Evolutionary conservation across 108 stramenopile genomes (phyloP).

Genomic region (Skeletonema potamos): DNA sequence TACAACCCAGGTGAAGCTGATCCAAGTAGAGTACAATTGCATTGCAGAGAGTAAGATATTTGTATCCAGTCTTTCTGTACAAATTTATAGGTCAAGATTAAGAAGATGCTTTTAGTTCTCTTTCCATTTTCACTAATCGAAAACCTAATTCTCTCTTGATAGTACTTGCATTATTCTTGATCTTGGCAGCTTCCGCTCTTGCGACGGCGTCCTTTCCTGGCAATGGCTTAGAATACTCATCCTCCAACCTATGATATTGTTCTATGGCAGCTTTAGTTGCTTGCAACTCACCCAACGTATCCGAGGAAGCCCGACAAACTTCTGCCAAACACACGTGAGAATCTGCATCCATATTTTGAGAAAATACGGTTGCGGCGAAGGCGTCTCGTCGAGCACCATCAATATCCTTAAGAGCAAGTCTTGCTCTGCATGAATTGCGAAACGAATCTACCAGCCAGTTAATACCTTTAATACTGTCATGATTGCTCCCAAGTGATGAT

Average conservation of each 20-base stretch:
- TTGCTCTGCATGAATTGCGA: slow-evolving; percentile 29
- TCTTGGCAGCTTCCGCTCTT: slow-evolving; percentile 34
- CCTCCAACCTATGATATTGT: slow-evolving; percentile 14
- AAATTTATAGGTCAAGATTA: background rate
- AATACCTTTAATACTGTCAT: slow-evolving; percentile 5
- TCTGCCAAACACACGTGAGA: slow-evolving; percentile 49
- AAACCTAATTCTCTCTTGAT: slow-evolving; percentile 44
- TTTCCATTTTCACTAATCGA: slow-evolving; percentile 32
- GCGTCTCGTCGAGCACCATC: slow-evolving; percentile 50
- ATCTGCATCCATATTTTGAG: slow-evolving; percentile 26
- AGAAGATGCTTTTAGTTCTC: slow-evolving; percentile 5
- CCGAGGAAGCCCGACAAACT: slow-evolving; percentile 27
- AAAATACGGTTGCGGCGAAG: slow-evolving; percentile 43
- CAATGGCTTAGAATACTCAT: slow-evolving; percentile 16
- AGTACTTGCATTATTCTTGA: slow-evolving; percentile 16
- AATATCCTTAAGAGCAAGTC: slow-evolving; percentile 24
- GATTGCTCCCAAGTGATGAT: background rate
- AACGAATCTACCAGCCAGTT: slow-evolving; percentile 35
- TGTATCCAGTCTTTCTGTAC: background rate
- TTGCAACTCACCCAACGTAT: slow-evolving; percentile 39
- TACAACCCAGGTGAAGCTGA: background rate
- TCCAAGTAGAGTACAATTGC: background rate
- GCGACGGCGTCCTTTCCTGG: slow-evolving; percentile 24
- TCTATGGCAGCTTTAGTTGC: slow-evolving; percentile 30
- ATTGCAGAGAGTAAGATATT: background rate